Percentiles rank a stretch among this genome's conserved stretches.
Evolutionary conservation across 305 asterid species (phyloP).

Genomic region (Fraxinus latifolia): DNA sequence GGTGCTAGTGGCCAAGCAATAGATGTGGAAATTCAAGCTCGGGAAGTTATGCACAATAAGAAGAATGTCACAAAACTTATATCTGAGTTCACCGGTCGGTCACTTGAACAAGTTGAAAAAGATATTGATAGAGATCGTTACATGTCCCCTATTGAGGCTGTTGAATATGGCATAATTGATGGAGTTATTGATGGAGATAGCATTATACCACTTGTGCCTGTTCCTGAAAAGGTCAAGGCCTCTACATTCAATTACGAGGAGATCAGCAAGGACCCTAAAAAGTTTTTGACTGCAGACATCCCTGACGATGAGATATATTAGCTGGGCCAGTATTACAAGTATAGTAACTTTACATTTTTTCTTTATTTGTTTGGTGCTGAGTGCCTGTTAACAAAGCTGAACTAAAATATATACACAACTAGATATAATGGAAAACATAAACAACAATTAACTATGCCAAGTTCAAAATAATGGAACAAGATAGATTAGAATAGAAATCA

Average conservation of each 20-base stretch:
- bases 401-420: background rate
- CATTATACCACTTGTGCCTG: slow-evolving; percentile 69
- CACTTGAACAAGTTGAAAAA: slow-evolving; percentile 80
- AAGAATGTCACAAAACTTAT: slow-evolving; percentile 56
- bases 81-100: slow-evolving; percentile 64
- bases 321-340: slow-evolving; percentile 33
- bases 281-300: slow-evolving; percentile 74
- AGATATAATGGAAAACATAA: too few species aligned
- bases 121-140: slow-evolving; percentile 90
- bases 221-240: slow-evolving; percentile 68
- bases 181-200: slow-evolving; percentile 84
- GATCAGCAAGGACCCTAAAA: slow-evolving; percentile 65
- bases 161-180: slow-evolving; percentile 85
- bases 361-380: background rate
- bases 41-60: slow-evolving; percentile 82
- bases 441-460: too few species aligned
- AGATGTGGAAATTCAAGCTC: slow-evolving; percentile 89
- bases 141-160: slow-evolving; percentile 95
- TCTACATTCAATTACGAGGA: slow-evolving; percentile 57
- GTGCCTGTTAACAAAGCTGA: background rate
- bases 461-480: background rate
- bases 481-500: background rate
- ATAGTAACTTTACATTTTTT: slow-evolving; percentile 7
- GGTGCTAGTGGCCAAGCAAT: slow-evolving; percentile 89
- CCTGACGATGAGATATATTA: slow-evolving; percentile 89